Percentiles rank a stretch among this genome's conserved stretches.
These are phyloP conservation scores for Phytophthora idaei DNA, from an alignment of 352 stramenopile species.

Conservation along the genomic window DNA sequence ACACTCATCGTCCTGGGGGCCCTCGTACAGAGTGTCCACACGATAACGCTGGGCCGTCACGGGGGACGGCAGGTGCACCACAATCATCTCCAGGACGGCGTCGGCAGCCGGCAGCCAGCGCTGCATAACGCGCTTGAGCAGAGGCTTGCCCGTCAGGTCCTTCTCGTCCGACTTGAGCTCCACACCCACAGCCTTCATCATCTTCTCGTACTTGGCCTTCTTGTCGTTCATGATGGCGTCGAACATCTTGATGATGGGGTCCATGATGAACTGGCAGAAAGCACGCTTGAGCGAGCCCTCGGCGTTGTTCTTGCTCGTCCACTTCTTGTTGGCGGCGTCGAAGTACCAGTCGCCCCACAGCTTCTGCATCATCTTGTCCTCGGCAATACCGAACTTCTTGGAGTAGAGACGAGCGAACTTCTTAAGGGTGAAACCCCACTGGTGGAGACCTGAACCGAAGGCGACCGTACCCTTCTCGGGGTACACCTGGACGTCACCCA, in stretches of 20 bases:
- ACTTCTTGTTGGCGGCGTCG: slow-evolving; percentile 96
- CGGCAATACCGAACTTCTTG: slow-evolving; percentile 98
- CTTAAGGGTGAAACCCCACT: slow-evolving; percentile 99
- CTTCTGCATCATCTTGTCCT: slow-evolving; percentile 99
- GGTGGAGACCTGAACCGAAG: slow-evolving; percentile 99
- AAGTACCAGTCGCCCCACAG: slow-evolving; percentile 99
- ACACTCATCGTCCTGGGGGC: slow-evolving; percentile 97
- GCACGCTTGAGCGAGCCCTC: slow-evolving; percentile 95
- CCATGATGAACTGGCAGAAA: slow-evolving; percentile 99
- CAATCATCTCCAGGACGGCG: slow-evolving; percentile 99
- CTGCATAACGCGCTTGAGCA: slow-evolving; percentile 99
- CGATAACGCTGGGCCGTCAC: slow-evolving; percentile 97
- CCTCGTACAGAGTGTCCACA: slow-evolving; percentile 99
- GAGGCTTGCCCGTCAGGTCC: slow-evolving; percentile 95
- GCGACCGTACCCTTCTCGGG: slow-evolving; percentile 98
- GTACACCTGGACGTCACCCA: slow-evolving; percentile 98
- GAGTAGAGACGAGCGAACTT: slow-evolving; percentile 99
- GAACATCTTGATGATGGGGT: slow-evolving; percentile 99
- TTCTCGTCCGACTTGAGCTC: slow-evolving; percentile 98
- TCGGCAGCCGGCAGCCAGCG: slow-evolving; percentile 99
- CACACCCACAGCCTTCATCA: slow-evolving; percentile 96
- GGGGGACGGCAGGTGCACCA: slow-evolving; percentile 98
- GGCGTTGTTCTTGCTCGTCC: slow-evolving; percentile 94
- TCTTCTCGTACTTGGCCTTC: slow-evolving; percentile 98
- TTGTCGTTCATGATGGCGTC: slow-evolving; percentile 99